Evolutionary conservation across 306 rosid genomes (phyloP).

Genomic region (Lagenaria siceraria): DNA sequence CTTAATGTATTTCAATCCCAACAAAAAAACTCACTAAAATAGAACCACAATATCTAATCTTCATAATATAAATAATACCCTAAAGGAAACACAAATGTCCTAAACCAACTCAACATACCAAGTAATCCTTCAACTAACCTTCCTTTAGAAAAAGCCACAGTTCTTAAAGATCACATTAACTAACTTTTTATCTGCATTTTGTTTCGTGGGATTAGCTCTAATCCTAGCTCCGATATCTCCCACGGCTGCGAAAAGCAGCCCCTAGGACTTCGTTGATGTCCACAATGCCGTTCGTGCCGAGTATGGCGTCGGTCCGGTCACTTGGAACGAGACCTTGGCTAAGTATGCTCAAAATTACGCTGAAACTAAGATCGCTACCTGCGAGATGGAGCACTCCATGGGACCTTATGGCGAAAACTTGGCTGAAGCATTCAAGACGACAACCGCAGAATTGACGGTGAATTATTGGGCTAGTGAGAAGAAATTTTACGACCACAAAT

Average conservation of each 20-base stretch:
- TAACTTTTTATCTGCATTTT: not conserved
- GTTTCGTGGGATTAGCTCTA: not conserved
- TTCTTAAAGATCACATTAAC: not conserved
- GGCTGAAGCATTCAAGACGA: not conserved
- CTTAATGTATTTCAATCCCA: too few relatives aligned
- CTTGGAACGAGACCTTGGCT: not conserved
- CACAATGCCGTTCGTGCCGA: not conserved
- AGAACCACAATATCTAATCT: too few relatives aligned
- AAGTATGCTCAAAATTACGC: not conserved
- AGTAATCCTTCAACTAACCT: not conserved
- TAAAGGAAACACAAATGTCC: not conserved
- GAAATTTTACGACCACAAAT: not conserved
- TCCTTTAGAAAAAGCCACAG: too few relatives aligned
- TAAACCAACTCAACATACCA: not conserved
- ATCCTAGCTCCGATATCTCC: not conserved
- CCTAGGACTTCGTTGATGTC: not conserved
- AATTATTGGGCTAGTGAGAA: slow-evolving; percentile 14
- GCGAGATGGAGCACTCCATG: slow-evolving; percentile 9
- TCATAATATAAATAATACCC: not conserved
- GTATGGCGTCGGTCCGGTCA: too few relatives aligned
- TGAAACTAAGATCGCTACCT: not conserved
- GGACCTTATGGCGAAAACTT: slow-evolving; percentile 29
- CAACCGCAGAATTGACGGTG: not conserved
- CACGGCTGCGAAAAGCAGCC: not conserved
- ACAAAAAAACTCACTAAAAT: too few relatives aligned